Percentiles rank a stretch among this genome's conserved stretches.
phyloP scores from a whole-genome alignment of 768 basidiomycete species.

The Xerocomus spinulosus region DNA sequence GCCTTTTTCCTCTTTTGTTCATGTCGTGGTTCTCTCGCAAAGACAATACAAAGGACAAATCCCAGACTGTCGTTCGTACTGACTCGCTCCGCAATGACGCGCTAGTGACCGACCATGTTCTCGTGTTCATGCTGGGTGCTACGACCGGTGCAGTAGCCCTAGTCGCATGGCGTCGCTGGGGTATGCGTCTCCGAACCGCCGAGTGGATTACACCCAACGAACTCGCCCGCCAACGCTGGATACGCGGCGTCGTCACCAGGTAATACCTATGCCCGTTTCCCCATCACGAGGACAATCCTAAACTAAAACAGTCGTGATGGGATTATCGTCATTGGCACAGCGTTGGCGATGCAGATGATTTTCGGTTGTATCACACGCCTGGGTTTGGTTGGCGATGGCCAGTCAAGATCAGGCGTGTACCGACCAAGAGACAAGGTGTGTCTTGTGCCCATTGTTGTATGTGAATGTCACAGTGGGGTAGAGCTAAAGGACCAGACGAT shows the following conservation, averaged over 20 bases:
- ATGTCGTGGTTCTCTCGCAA: slow-evolving; percentile 10
- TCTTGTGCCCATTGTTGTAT: no score
- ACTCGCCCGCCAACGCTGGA: slow-evolving; percentile 55
- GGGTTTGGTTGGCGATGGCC: slow-evolving; percentile 71
- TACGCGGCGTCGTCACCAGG: slow-evolving; percentile 82
- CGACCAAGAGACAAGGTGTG: slow-evolving; percentile 53
- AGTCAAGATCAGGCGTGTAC: slow-evolving; percentile 62
- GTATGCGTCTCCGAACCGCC: slow-evolving; percentile 55
- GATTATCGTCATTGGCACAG: slow-evolving; percentile 32
- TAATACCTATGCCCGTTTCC: slow-evolving; percentile 27
- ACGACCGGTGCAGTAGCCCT: slow-evolving; percentile 8
- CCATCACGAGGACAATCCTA: not conserved
- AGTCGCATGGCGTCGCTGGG: slow-evolving; percentile 46
- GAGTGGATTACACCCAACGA: slow-evolving; percentile 69
- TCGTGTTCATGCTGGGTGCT: slow-evolving; percentile 15
- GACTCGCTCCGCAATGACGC: not conserved
- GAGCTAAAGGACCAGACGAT: slow-evolving; percentile 79
- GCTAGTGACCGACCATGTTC: not conserved
- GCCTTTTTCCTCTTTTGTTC: not conserved
- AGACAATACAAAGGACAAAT: not conserved
- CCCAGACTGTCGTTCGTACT: not conserved
- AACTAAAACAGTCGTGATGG: slow-evolving; percentile 1
- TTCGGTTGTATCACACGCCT: slow-evolving; percentile 81
- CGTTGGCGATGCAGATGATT: slow-evolving; percentile 86
- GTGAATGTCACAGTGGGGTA: slow-evolving; percentile 27